Base-by-base conservation (phyloP, 2,329 filamentous ascomycete genomes). In the Alternaria gansuensis region DNA sequence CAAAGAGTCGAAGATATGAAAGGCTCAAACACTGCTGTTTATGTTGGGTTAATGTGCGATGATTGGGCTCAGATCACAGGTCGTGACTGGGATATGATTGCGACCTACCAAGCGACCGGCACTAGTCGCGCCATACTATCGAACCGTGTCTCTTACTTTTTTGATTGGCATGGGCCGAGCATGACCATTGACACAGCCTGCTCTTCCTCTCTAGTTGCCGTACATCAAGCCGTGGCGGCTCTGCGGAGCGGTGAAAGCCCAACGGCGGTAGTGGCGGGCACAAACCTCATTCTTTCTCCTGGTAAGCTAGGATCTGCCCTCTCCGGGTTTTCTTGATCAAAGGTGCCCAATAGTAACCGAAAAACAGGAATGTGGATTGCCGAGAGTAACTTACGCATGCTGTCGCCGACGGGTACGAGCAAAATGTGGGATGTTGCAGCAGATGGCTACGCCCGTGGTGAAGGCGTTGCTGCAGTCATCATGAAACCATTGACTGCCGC, bases 401-500 rank as follows among this genome's bases (percentile, higher is more conserved):
- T 78, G n/a, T 75, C 68, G 3, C 71, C 73, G 1, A 64, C 65
- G 7, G 72, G 74, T 21, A 41, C 61, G 1, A 65, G 48, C 6
- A 29, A 36, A 2, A 78, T 76, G 69, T 79, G 72, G 71, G 72
- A 74, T 14, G 72, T 67, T 1, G 46, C 68, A 2, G 84, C 82
- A 0, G 73, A 84, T 60, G 84, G 83, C 7, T 84, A 79, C 68
- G 83, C 77, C 31, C 79, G 84, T 0, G 83, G 82, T 13, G 86
- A 88, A 50, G 85, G 84, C 0, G 70, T 85, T 13, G 80, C 80
- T 0, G 73, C 77, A 0, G 62, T 88, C 0, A 71, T 87, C 0
- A 60, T 88, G 0, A 88, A 88, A 68, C 75, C 69, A 1, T 65
- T 87, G 0, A 73, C 67, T 4, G 70, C 77, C 2, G 86, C 86